These are phyloP conservation scores for Mercurialis annua DNA, from an alignment of 345 rosid genomes.

Conservation along the genomic window DNA sequence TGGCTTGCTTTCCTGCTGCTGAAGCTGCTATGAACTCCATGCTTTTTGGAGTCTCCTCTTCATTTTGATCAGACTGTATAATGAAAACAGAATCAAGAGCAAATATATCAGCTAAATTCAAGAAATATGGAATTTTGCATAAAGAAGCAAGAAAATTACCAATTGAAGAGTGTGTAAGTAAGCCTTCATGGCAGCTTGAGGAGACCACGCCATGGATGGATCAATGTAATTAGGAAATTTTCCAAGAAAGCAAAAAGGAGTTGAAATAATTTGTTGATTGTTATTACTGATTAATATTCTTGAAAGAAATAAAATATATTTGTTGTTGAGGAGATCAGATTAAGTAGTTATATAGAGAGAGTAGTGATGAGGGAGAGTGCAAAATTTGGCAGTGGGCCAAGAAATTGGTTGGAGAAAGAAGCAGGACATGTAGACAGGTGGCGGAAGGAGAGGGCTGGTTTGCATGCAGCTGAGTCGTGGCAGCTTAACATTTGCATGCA, in stretches of 20 bases:
- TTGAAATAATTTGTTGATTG: too few relatives aligned
- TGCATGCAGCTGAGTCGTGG: neutral
- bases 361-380: too few relatives aligned
- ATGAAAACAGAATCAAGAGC: neutral
- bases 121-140: too few relatives aligned
- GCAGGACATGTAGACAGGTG: neutral
- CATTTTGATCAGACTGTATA: too few relatives aligned
- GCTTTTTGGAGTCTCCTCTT: slow-evolving; percentile 10
- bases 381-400: too few relatives aligned
- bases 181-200: slow-evolving; percentile 25
- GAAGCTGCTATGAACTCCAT: slow-evolving; percentile 24
- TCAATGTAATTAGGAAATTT: too few relatives aligned
- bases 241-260: too few relatives aligned
- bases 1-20: slow-evolving; percentile 25
- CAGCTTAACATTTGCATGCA: neutral
- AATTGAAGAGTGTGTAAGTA: slow-evolving; percentile 24
- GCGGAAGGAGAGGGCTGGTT: neutral
- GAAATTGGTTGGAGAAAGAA: too few relatives aligned
- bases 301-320: too few relatives aligned
- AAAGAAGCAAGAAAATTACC: slow-evolving; percentile 3
- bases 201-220: slow-evolving; percentile 15
- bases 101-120: neutral
- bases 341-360: too few relatives aligned
- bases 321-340: too few relatives aligned
- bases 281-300: too few relatives aligned